phyloP scores from a whole-genome alignment of 73 alveolate species.

The Paramecium tetraurelia region DNA sequence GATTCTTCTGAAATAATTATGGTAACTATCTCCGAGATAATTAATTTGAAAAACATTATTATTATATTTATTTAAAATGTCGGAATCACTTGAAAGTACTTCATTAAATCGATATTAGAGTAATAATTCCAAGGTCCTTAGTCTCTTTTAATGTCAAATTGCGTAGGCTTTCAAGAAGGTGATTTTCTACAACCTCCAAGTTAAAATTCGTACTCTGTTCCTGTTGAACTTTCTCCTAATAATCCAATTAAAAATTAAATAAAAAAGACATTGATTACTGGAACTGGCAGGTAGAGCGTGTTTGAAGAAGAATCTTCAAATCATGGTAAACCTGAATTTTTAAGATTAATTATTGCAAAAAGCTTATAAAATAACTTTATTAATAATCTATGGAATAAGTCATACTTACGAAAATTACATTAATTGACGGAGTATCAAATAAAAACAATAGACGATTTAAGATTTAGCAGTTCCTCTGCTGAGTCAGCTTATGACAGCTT shows the following conservation, averaged over 20 bases:
- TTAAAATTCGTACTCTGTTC: neutral
- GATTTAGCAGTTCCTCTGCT: neutral
- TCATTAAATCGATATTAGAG: neutral
- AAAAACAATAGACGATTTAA: neutral
- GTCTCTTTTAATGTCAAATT: neutral
- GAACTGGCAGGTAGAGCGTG: neutral
- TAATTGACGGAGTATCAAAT: neutral
- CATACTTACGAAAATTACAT: constrained; percentile 16
- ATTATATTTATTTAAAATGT: neutral
- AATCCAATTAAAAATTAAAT: neutral
- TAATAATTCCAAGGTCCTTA: neutral
- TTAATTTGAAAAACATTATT: neutral
- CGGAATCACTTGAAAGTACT: neutral
- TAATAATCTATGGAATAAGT: constrained; percentile 8
- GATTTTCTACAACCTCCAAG: neutral
- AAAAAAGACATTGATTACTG: neutral
- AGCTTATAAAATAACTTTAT: constrained; percentile 10
- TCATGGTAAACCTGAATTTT: neutral
- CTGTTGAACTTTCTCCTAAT: neutral
- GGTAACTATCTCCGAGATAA: neutral
- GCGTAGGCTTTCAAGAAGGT: neutral
- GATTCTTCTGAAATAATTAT: neutral
- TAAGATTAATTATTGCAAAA: neutral
- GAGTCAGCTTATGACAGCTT: neutral
- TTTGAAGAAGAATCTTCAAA: neutral